Conservation (phyloP, 2,329 filamentous ascomycete species). For the Coniella vitis region DNA sequence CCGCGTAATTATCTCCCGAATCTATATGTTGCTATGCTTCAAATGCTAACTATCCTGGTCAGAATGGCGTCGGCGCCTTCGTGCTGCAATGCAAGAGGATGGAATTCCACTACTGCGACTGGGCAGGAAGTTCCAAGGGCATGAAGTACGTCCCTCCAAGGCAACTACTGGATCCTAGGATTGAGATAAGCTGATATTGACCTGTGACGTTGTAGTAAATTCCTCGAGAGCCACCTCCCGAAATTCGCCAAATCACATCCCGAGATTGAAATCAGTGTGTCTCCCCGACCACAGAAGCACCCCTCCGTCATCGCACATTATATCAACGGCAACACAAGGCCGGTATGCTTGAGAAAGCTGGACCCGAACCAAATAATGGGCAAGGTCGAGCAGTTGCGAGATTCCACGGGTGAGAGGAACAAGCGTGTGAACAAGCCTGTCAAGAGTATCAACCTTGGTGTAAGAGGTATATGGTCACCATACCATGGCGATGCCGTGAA, state of each 20-base stretch:
- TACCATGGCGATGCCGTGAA: slow-evolving; percentile 55
- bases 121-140: slow-evolving; percentile 83
- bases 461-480: slow-evolving; percentile 65
- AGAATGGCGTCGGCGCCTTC: slow-evolving; percentile 97
- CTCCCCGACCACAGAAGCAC: slow-evolving; percentile 82
- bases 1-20: slow-evolving; percentile 35
- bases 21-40: no score
- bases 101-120: slow-evolving; percentile 96
- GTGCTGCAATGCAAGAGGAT: slow-evolving; percentile 94
- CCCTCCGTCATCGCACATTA: slow-evolving; percentile 85
- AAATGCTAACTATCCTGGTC: slow-evolving; percentile 13
- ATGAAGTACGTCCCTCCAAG: slow-evolving; percentile 65
- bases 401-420: slow-evolving; percentile 70
- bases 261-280: slow-evolving; percentile 84
- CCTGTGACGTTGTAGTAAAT: slow-evolving; percentile 50
- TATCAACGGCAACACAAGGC: slow-evolving; percentile 81
- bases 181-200: slow-evolving; percentile 7
- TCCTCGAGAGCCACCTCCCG: slow-evolving; percentile 71
- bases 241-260: slow-evolving; percentile 77
- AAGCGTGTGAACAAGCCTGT: slow-evolving; percentile 57
- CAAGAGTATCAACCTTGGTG: slow-evolving; percentile 56
- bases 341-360: slow-evolving; percentile 84
- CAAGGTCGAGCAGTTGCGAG: slow-evolving; percentile 68
- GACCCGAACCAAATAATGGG: slow-evolving; percentile 72
- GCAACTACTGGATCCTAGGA: slow-evolving; percentile 1